phyloP scores from a whole-genome alignment of 805 yeast species.

The Wickerhamiella nectarea region DNA sequence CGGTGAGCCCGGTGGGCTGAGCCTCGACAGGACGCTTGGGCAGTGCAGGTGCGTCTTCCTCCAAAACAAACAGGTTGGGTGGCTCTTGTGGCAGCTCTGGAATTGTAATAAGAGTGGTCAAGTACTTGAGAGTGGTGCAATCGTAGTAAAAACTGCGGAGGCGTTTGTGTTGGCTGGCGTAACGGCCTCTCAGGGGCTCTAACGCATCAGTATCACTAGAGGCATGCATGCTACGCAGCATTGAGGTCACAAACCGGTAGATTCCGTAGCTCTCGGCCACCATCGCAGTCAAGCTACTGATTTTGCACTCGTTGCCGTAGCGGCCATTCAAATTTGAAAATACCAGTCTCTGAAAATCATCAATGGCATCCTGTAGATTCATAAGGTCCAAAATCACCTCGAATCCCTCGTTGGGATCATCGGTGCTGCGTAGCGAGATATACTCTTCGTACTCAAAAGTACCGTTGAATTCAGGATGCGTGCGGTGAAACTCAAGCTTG shows the following conservation, averaged over 20 bases:
- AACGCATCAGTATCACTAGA: slow-evolving; percentile 64
- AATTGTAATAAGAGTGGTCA: slow-evolving; percentile 66
- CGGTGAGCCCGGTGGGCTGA: slow-evolving; percentile 21
- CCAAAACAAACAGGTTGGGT: slow-evolving; percentile 42
- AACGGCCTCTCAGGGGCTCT: slow-evolving; percentile 58
- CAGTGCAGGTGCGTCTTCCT: slow-evolving; percentile 32
- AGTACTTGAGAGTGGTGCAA: slow-evolving; percentile 68
- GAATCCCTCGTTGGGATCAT: slow-evolving; percentile 92
- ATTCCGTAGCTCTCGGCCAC: slow-evolving; percentile 88
- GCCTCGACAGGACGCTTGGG: slow-evolving; percentile 30
- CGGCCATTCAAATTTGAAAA: slow-evolving; percentile 57
- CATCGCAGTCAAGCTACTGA: slow-evolving; percentile 77
- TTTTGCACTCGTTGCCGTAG: slow-evolving; percentile 54
- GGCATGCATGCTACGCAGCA: slow-evolving; percentile 79
- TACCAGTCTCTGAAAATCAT: slow-evolving; percentile 60
- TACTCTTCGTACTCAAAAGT: slow-evolving; percentile 94
- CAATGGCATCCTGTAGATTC: slow-evolving; percentile 73
- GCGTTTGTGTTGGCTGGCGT: slow-evolving; percentile 52
- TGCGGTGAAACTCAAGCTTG: slow-evolving; percentile 70
- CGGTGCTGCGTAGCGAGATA: slow-evolving; percentile 69
- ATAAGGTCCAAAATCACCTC: slow-evolving; percentile 76
- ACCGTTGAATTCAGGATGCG: slow-evolving; percentile 84
- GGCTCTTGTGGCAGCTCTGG: slow-evolving; percentile 52
- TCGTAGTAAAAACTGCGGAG: slow-evolving; percentile 79
- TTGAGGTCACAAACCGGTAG: slow-evolving; percentile 73